A percentile compares a stretch with the other conserved stretches of the same genome.
phyloP scores from a whole-genome alignment of 148 eudicot species.

The Vaccinium myrtillus region DNA sequence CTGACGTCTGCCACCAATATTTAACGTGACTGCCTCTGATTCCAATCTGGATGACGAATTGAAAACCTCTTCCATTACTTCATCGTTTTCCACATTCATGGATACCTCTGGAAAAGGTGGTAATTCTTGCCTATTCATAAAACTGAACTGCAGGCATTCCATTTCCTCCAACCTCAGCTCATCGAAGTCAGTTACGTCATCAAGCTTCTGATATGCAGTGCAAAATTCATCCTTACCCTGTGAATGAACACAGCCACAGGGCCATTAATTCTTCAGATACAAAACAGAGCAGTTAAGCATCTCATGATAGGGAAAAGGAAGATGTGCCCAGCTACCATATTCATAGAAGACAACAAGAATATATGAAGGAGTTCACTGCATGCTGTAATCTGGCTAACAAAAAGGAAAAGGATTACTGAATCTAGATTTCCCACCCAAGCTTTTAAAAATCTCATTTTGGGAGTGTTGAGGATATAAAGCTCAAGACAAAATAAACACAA shows the following conservation, averaged over 20 bases:
- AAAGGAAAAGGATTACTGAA: not conserved
- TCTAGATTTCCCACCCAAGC: slow-evolving; percentile 6
- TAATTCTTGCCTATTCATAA: slow-evolving; percentile 36
- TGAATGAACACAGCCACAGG: slow-evolving; percentile 7
- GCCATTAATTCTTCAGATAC: not conserved
- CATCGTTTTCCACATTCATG: slow-evolving; percentile 35
- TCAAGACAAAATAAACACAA: not conserved
- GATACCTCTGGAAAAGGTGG: slow-evolving; percentile 40
- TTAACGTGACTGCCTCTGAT: slow-evolving; percentile 27
- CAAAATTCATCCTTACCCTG: slow-evolving; percentile 42
- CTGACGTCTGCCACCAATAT: slow-evolving; percentile 19
- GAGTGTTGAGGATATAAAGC: not conserved
- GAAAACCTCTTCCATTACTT: slow-evolving; percentile 32
- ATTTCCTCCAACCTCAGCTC: slow-evolving; percentile 54
- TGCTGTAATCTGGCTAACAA: slow-evolving; percentile 1
- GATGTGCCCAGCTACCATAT: not conserved
- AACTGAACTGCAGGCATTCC: slow-evolving; percentile 44
- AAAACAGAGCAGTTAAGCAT: not conserved
- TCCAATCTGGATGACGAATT: slow-evolving; percentile 29
- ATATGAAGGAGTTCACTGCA: not conserved
- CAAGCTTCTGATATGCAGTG: slow-evolving; percentile 39
- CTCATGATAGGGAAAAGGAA: not conserved
- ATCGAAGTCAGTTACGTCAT: slow-evolving; percentile 35
- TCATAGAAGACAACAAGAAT: not conserved
- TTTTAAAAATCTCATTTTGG: not conserved